A percentile compares a stretch with the other conserved stretches of the same genome.
phyloP scores from a whole-genome alignment of 768 basidiomycete genomes.

The Macrolepiota fuliginosa region DNA sequence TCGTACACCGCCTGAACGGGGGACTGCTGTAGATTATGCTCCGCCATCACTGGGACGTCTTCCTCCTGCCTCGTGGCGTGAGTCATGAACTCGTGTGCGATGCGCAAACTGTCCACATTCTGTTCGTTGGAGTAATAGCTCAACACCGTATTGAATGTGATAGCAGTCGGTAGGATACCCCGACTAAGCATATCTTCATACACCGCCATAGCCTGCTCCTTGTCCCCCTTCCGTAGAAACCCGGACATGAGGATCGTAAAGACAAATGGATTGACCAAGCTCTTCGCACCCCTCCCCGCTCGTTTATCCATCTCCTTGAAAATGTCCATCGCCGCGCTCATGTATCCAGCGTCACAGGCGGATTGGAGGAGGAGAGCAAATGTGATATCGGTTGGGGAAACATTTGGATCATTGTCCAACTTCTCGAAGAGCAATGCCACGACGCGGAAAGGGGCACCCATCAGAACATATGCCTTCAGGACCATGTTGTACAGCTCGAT shows the following conservation, averaged over 20 bases:
- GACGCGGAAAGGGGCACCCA: constrained; percentile 71
- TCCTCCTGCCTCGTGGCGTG: constrained; percentile 29
- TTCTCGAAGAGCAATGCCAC: constrained; percentile 62
- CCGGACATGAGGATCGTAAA: constrained; percentile 77
- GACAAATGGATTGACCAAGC: constrained; percentile 52
- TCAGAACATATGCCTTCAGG: constrained; percentile 78
- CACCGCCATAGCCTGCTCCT: constrained; percentile 53
- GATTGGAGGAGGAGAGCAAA: constrained; percentile 79
- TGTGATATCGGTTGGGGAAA: constrained; percentile 59
- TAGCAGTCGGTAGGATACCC: constrained; percentile 63
- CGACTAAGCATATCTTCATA: constrained; percentile 70
- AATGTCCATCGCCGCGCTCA: constrained; percentile 64
- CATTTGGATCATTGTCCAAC: constrained; percentile 40
- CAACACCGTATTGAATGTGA: constrained; percentile 71
- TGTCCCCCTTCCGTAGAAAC: constrained; percentile 56
- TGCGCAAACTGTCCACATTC: constrained; percentile 43
- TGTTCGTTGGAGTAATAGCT: constrained; percentile 52
- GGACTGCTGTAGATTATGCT: constrained; percentile 36
- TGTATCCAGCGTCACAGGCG: constrained; percentile 69
- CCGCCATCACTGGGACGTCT: constrained; percentile 28
- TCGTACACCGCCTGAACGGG: constrained; percentile 41
- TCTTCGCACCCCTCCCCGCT: constrained; percentile 32
- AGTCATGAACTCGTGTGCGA: constrained; percentile 67
- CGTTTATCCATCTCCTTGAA: constrained; percentile 64
- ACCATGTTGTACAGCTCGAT: constrained; percentile 75